A percentile compares a stretch with the other conserved stretches of the same genome.
Evolutionary conservation across 2,329 filamentous ascomycete species (phyloP).

Genomic region (Ophiosphaerella herpotricha): DNA sequence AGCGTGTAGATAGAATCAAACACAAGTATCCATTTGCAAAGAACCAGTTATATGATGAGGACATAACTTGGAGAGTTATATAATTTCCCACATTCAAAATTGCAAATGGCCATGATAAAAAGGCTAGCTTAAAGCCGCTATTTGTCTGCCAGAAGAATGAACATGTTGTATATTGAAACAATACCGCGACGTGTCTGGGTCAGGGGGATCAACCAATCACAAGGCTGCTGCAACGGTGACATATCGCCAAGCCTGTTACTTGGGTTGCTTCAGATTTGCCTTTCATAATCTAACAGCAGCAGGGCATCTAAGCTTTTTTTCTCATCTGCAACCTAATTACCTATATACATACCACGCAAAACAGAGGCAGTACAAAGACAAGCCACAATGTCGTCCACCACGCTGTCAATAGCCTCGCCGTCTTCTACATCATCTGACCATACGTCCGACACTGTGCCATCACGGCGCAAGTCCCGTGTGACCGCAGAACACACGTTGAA

Average conservation of each 20-base stretch:
- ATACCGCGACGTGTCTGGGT: neutral
- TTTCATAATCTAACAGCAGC: neutral
- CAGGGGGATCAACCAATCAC: slow-evolving; percentile 29
- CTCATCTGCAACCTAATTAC: neutral
- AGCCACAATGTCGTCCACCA: slow-evolving; percentile 5
- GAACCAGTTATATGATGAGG: too few relatives aligned
- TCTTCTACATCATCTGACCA: slow-evolving; percentile 15
- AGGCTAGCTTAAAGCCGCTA: too few relatives aligned
- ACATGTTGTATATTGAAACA: neutral
- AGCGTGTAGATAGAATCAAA: slow-evolving; percentile 3
- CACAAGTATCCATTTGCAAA: neutral
- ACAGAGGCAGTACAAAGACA: neutral
- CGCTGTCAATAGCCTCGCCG: slow-evolving; percentile 9
- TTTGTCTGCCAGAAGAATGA: neutral
- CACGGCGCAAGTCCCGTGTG: slow-evolving; percentile 26
- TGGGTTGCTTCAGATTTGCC: slow-evolving; percentile 14
- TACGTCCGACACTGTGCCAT: slow-evolving; percentile 10
- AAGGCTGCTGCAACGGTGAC: slow-evolving; percentile 42
- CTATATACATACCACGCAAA: too few relatives aligned
- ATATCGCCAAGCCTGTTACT: slow-evolving; percentile 29
- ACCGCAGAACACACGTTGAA: slow-evolving; percentile 44
- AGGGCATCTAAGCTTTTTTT: neutral
- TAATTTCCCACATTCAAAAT: too few relatives aligned
- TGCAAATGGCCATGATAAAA: too few relatives aligned
- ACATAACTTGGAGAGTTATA: too few relatives aligned